Evolutionary conservation across 345 rosid genomes (phyloP).

Genomic region (Salix dunnii): DNA sequence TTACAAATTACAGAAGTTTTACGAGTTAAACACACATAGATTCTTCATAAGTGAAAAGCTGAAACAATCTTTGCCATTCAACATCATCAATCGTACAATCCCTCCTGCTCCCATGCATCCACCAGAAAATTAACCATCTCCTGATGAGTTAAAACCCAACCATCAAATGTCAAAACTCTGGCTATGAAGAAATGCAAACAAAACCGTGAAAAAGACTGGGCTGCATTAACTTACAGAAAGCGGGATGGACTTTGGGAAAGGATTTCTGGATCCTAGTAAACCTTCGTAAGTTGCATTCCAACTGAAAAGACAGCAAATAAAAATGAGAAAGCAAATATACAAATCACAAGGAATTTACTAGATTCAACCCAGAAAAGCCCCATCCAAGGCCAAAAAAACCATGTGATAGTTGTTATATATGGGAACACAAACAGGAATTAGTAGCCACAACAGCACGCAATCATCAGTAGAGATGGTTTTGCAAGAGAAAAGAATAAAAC

Average conservation of each 20-base stretch:
- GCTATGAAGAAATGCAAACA: neutral
- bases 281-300: conserved; percentile 67
- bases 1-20: conserved; percentile 20
- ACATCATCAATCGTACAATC: conserved; percentile 25
- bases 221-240: conserved; percentile 52
- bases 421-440: neutral
- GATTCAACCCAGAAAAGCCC: neutral
- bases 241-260: conserved; percentile 59
- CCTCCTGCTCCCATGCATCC: conserved; percentile 32
- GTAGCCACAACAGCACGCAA: neutral
- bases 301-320: conserved; percentile 24
- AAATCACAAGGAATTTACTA: neutral
- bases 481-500: neutral
- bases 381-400: neutral
- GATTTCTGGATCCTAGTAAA: conserved; percentile 55
- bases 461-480: neutral
- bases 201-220: neutral
- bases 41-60: neutral
- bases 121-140: conserved; percentile 31
- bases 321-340: neutral
- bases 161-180: neutral
- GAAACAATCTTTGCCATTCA: neutral
- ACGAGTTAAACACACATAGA: neutral
- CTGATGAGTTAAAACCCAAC: conserved; percentile 15
- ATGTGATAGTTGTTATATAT: too few relatives aligned